These are phyloP conservation scores for Juglanconis oblonga DNA, from an alignment of 2,329 filamentous ascomycete genomes.

Conservation along the genomic window DNA sequence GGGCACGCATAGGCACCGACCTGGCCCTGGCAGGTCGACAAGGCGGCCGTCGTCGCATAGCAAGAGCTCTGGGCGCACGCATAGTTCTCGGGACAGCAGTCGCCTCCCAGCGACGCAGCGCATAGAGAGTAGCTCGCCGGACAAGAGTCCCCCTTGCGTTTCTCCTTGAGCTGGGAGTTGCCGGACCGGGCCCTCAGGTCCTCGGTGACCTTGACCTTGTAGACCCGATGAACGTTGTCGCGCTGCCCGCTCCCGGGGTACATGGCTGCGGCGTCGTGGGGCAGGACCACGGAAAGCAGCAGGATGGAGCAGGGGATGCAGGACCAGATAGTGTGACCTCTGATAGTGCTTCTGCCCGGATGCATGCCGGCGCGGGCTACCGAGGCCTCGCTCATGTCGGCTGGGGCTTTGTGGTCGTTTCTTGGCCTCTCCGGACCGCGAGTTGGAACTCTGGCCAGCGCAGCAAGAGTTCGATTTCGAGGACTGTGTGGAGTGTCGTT, in stretches of 20 bases:
- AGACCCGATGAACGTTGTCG: constrained; percentile 24
- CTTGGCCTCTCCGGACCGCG: too few species aligned
- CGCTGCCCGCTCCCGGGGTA: constrained; percentile 22
- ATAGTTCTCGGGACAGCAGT: constrained; percentile 48
- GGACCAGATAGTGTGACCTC: constrained; percentile 22
- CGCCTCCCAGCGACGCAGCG: constrained; percentile 38
- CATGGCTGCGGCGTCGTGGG: constrained; percentile 23
- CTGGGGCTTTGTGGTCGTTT: too few species aligned
- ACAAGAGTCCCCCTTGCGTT: constrained; percentile 17
- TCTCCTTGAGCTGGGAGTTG: constrained; percentile 5
- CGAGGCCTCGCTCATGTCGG: too few species aligned
- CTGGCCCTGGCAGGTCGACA: constrained; percentile 34
- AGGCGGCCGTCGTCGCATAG: constrained; percentile 42
- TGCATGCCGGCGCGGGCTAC: too few species aligned
- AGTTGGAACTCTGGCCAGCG: too few species aligned
- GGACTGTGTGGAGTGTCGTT: too few species aligned
- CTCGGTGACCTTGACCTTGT: constrained; percentile 23
- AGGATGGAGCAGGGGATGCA: constrained; percentile 25
- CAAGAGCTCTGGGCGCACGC: constrained; percentile 46
- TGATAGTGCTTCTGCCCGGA: constrained; percentile 2
- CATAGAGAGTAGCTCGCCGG: constrained; percentile 29
- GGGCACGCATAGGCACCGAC: constrained; percentile 40
- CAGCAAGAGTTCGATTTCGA: too few species aligned
- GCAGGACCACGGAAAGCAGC: constrained; percentile 23
- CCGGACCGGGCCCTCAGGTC: not conserved